Percentiles rank a stretch among this genome's conserved stretches.
phyloP scores from a whole-genome alignment of 2,329 filamentous ascomycete species.

The Bipolaris zeicola region DNA sequence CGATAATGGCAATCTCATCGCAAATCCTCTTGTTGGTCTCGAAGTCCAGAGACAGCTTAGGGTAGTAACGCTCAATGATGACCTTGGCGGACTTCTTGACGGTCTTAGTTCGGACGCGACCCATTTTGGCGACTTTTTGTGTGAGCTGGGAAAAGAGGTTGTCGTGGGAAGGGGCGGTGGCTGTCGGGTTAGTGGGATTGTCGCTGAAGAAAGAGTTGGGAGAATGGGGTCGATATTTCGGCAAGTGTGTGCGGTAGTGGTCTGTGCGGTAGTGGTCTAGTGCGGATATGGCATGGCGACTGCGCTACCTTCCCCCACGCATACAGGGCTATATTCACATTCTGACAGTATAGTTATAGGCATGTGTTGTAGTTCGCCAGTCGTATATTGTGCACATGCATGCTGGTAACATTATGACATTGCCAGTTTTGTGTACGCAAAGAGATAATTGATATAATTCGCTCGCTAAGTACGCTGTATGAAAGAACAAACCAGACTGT shows the following conservation, averaged over 20 bases:
- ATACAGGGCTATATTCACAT: too few relatives aligned
- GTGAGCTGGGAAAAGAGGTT: slow-evolving; percentile 27
- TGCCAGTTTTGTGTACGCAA: neutral
- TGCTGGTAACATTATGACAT: neutral
- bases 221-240: slow-evolving; percentile 19
- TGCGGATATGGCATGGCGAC: neutral
- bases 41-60: slow-evolving; percentile 98
- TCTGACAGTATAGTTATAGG: too few relatives aligned
- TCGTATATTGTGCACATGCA: too few relatives aligned
- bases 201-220: slow-evolving; percentile 25
- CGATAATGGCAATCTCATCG: slow-evolving; percentile 99
- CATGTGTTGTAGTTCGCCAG: too few relatives aligned
- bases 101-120: slow-evolving; percentile 66
- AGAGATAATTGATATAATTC: slow-evolving; percentile 11
- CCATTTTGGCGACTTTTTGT: slow-evolving; percentile 53
- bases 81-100: slow-evolving; percentile 95
- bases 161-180: slow-evolving; percentile 31
- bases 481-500: neutral
- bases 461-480: slow-evolving; percentile 22
- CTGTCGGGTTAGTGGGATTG: slow-evolving; percentile 39
- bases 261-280: slow-evolving; percentile 5
- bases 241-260: slow-evolving; percentile 28
- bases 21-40: slow-evolving; percentile 99
- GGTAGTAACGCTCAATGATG: slow-evolving; percentile 88
- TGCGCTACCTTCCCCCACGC: neutral